Conservation (phyloP, 2,329 filamentous ascomycete species). For the Penicillium sp. region DNA sequence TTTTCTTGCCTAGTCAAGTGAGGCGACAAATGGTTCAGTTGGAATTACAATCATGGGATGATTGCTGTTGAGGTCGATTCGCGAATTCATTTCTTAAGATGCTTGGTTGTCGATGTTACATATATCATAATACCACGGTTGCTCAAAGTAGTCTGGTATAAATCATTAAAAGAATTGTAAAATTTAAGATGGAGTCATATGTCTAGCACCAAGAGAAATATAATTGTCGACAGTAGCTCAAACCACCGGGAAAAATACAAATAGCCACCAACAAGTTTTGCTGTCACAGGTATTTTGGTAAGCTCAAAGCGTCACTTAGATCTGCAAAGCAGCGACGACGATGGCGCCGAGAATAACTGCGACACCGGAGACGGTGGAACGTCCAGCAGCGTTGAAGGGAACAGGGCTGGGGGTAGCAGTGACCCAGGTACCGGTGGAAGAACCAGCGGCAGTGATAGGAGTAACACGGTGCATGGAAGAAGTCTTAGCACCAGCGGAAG, state of each 20-base stretch:
- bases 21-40: neutral
- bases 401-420: neutral
- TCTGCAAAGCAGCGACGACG: neutral
- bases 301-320: neutral
- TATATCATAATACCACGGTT: neutral
- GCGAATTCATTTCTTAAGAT: neutral
- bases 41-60: neutral
- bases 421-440: neutral
- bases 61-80: neutral
- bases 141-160: neutral
- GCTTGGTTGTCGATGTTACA: neutral
- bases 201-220: neutral
- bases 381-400: neutral
- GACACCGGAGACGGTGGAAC: neutral
- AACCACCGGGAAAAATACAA: neutral
- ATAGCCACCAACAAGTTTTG: neutral
- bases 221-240: neutral
- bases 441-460: neutral
- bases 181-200: neutral
- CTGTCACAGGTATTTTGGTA: neutral
- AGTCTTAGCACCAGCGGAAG: neutral
- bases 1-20: neutral
- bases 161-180: neutral
- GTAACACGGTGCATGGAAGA: neutral
- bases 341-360: neutral